phyloP scores from a whole-genome alignment of 2,329 filamentous ascomycete species.

The Phialocephala subalpina region DNA sequence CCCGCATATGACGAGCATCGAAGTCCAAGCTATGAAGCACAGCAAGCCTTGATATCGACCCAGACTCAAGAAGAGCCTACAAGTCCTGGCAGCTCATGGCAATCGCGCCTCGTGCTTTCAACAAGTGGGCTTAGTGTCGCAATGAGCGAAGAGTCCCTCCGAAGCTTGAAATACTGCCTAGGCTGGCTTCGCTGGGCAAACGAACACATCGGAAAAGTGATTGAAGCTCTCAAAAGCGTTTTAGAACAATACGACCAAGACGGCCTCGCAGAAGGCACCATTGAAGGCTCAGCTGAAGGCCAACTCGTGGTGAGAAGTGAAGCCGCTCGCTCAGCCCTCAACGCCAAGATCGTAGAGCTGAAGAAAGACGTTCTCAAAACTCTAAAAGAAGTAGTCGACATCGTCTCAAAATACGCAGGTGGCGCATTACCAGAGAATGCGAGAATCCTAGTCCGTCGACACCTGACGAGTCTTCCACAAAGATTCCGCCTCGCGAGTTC shows the following conservation, averaged over 20 bases:
- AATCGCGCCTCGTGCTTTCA: slow-evolving; percentile 84
- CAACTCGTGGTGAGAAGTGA: slow-evolving; percentile 39
- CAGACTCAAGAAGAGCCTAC: slow-evolving; percentile 40
- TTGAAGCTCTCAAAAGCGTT: slow-evolving; percentile 76
- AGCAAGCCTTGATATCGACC: slow-evolving; percentile 45
- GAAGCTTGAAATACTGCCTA: slow-evolving; percentile 85
- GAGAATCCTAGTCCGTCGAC: slow-evolving; percentile 79
- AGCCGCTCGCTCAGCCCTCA: slow-evolving; percentile 38
- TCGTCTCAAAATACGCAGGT: slow-evolving; percentile 90
- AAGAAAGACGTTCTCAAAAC: slow-evolving; percentile 78
- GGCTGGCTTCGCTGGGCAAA: slow-evolving; percentile 84
- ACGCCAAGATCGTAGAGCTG: slow-evolving; percentile 65
- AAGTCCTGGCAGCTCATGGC: slow-evolving; percentile 63
- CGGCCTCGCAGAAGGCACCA: slow-evolving; percentile 45
- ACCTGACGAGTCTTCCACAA: slow-evolving; percentile 84
- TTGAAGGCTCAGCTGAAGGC: slow-evolving; percentile 27
- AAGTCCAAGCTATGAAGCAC: slow-evolving; percentile 78
- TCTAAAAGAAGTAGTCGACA: slow-evolving; percentile 81
- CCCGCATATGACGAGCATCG: slow-evolving; percentile 85
- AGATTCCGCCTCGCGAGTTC: slow-evolving; percentile 79
- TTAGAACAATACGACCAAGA: slow-evolving; percentile 80
- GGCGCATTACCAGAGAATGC: slow-evolving; percentile 91
- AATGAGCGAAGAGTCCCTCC: slow-evolving; percentile 87
- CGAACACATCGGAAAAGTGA: slow-evolving; percentile 78
- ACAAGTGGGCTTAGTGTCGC: slow-evolving; percentile 91